Conservation (phyloP, 2,329 filamentous ascomycete species). For the Ophiostoma himal-ulmi region DNA sequence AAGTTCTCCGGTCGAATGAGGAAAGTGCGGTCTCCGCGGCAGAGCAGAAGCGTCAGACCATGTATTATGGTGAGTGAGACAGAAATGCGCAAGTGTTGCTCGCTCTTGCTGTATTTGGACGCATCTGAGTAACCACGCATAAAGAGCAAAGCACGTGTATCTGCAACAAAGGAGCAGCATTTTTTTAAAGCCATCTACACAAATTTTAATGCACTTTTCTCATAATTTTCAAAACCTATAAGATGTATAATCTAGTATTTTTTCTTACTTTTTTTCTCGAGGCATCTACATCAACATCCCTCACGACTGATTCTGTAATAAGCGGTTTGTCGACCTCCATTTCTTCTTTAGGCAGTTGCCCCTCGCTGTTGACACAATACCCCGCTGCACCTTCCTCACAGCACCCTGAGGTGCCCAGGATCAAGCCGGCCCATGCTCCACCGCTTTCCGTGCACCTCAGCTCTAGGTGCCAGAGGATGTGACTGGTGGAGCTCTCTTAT, state of each 20-base stretch:
- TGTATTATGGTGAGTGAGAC: background rate
- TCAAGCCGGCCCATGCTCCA: background rate
- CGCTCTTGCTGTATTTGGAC: constrained; percentile 3
- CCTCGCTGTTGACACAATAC: constrained; percentile 14
- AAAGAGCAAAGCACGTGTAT: background rate
- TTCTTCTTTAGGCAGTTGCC: constrained; percentile 18
- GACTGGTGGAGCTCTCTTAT: constrained; percentile 16
- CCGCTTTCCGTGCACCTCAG: background rate
- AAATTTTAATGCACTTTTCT: no score
- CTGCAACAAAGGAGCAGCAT: background rate
- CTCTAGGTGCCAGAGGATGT: background rate
- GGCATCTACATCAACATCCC: background rate
- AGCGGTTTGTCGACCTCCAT: background rate
- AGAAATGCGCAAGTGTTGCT: background rate
- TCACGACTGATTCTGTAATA: background rate
- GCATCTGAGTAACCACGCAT: background rate
- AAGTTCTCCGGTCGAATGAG: background rate
- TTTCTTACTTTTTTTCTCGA: background rate
- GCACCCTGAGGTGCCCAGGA: background rate
- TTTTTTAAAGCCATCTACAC: background rate
- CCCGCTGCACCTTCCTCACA: constrained; percentile 9
- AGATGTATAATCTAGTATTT: no score
- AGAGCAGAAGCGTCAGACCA: background rate
- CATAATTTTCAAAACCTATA: no score
- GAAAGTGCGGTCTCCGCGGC: background rate